Conservation (phyloP, 192 early-diverging fungal genomes). For the Umbelopsis vinacea region DNA sequence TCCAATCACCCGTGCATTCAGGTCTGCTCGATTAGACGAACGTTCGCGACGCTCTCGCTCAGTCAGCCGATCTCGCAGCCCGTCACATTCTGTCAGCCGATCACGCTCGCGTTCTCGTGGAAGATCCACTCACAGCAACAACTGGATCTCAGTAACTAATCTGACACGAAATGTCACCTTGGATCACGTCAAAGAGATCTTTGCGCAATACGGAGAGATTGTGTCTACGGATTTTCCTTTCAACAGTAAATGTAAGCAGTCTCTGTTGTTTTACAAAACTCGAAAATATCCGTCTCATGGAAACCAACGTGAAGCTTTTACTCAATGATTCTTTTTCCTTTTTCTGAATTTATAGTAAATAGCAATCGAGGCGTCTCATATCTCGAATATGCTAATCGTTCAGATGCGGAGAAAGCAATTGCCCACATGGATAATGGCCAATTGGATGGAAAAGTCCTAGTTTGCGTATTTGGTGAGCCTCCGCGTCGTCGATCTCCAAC, state of each 20-base stretch:
- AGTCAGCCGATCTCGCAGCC: conserved; percentile 23
- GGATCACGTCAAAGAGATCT: conserved; percentile 49
- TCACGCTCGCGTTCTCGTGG: conserved; percentile 26
- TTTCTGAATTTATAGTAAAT: conserved; percentile 29
- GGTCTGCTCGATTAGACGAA: background rate
- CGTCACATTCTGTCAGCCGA: conserved; percentile 28
- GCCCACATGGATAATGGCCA: conserved; percentile 53
- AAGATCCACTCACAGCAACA: background rate
- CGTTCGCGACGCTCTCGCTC: conserved; percentile 28
- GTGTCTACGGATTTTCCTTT: conserved; percentile 37
- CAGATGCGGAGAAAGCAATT: conserved; percentile 50
- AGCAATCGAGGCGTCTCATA: conserved; percentile 47
- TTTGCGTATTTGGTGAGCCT: conserved; percentile 34
- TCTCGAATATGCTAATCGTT: conserved; percentile 44
- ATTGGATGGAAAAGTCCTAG: conserved; percentile 45
- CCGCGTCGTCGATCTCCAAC: conserved; percentile 30
- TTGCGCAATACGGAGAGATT: conserved; percentile 40
- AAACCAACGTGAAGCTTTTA: background rate
- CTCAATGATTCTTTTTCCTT: conserved; percentile 3
- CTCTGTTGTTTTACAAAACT: no score
- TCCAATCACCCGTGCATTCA: background rate
- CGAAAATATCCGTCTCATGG: no score
- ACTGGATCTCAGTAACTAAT: conserved; percentile 33
- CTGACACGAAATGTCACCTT: conserved; percentile 51
- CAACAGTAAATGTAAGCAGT: conserved; percentile 42